These are phyloP conservation scores for Sparassis latifolia DNA, from an alignment of 1,284 basidiomycete species.

Conservation along the genomic window DNA sequence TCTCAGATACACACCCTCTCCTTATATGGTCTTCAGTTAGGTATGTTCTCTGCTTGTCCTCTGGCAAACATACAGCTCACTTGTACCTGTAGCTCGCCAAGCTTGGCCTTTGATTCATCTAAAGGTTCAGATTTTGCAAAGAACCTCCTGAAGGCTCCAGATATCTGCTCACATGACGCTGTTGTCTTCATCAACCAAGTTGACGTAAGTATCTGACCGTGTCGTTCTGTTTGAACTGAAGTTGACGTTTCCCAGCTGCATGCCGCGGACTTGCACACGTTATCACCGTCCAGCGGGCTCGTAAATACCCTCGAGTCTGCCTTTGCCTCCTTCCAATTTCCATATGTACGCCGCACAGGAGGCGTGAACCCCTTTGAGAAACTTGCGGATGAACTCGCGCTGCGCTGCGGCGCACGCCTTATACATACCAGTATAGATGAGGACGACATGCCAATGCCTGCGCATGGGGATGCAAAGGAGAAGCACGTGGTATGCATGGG, in stretches of 20 bases:
- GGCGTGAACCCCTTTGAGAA: conserved; percentile 21
- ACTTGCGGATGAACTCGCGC: conserved; percentile 38
- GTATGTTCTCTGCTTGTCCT: conserved; percentile 26
- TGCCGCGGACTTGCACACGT: conserved; percentile 59
- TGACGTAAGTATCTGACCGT: conserved; percentile 40
- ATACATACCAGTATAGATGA: conserved; percentile 9
- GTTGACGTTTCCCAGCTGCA: conserved; percentile 42
- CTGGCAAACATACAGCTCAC: neutral
- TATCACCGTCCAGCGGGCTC: conserved; percentile 46
- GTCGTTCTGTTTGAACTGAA: neutral
- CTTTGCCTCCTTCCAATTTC: conserved; percentile 51
- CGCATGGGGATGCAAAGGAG: conserved; percentile 14
- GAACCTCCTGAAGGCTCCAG: conserved; percentile 4
- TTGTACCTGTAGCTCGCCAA: conserved; percentile 33
- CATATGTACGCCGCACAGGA: conserved; percentile 40
- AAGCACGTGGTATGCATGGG: conserved; percentile 55
- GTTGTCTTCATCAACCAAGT: conserved; percentile 62
- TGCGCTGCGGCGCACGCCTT: conserved; percentile 44
- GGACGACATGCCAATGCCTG: conserved; percentile 1
- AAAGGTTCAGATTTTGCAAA: too few species aligned
- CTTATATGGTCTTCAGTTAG: conserved; percentile 65
- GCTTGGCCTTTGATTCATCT: conserved; percentile 34
- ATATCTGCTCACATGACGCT: conserved; percentile 56
- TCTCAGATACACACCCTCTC: conserved; percentile 53
- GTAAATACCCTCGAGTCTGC: conserved; percentile 39